phyloP scores from a whole-genome alignment of 2,329 filamentous ascomycete genomes.

The Diaporthe eres region DNA sequence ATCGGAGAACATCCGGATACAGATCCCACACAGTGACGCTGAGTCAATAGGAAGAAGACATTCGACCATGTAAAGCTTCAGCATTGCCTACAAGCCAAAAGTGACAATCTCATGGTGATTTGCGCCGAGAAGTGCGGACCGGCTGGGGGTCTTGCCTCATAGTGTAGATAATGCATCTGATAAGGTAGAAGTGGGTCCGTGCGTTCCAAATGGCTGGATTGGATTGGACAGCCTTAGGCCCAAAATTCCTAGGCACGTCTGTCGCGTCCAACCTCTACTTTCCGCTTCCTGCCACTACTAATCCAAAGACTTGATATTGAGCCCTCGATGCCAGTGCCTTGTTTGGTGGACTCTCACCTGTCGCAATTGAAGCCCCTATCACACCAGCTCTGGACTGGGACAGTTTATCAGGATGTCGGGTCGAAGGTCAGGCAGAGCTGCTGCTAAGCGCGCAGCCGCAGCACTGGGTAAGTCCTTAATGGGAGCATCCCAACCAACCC shows the following conservation, averaged over 20 bases:
- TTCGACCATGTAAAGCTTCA: background rate
- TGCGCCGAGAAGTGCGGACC: background rate
- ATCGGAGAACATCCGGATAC: too few species aligned
- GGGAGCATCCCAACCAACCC: constrained; percentile 15
- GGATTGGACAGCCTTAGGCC: background rate
- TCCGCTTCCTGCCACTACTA: background rate
- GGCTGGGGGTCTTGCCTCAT: background rate
- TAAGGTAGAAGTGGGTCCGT: constrained; percentile 12
- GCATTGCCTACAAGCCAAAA: background rate
- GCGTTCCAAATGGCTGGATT: background rate
- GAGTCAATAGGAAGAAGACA: too few species aligned
- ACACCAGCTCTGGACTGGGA: background rate
- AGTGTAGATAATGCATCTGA: constrained; percentile 3
- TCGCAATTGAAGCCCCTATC: background rate
- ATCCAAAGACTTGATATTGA: background rate
- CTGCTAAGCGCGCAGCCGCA: constrained; percentile 59
- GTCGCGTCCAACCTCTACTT: constrained; percentile 27
- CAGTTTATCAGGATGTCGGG: constrained; percentile 46
- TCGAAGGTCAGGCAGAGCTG: constrained; percentile 59
- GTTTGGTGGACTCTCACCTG: background rate
- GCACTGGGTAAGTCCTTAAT: constrained; percentile 55
- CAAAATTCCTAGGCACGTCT: constrained; percentile 21
- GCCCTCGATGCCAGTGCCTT: background rate
- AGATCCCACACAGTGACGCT: background rate
- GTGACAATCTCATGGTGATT: background rate